phyloP scores from a whole-genome alignment of 2,329 filamentous ascomycete species.

The Pseudocercospora crystallina region DNA sequence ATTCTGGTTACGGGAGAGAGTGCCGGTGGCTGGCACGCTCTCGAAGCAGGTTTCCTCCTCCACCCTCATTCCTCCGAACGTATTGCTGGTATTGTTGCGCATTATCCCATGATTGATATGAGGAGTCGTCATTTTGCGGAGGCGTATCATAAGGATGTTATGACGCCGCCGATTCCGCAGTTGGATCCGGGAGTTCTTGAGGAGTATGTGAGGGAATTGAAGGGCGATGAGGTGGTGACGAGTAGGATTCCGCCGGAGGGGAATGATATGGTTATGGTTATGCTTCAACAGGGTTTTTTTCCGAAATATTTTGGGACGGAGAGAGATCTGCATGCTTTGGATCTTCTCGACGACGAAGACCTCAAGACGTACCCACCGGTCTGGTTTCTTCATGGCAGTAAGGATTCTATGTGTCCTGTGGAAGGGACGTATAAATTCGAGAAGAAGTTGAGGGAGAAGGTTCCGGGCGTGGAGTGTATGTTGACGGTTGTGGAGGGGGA shows the following conservation, averaged over 20 bases:
- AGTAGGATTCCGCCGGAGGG: too few species aligned
- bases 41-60: constrained; percentile 30
- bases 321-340: constrained; percentile 30
- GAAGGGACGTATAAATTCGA: constrained; percentile 32
- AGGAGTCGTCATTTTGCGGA: constrained; percentile 19
- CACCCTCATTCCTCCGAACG: not conserved
- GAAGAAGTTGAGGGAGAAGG: constrained; percentile 26
- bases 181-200: constrained; percentile 7
- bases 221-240: too few species aligned
- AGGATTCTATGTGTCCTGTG: constrained; percentile 36
- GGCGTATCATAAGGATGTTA: constrained; percentile 13
- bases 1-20: constrained; percentile 38
- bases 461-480: constrained; percentile 27
- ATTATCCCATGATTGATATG: constrained; percentile 38
- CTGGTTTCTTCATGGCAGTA: constrained; percentile 37
- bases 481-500: constrained; percentile 32
- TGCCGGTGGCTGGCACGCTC: constrained; percentile 41
- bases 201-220: constrained; percentile 3
- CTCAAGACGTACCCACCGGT: constrained; percentile 28
- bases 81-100: constrained; percentile 33
- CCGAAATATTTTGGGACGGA: constrained; percentile 16
- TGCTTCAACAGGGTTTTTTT: constrained; percentile 19
- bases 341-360: constrained; percentile 29
- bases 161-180: constrained; percentile 11
- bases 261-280: not conserved